Conservation (phyloP, 371 early-diverging fungal species). For the Lichtheimia ramosa region DNA sequence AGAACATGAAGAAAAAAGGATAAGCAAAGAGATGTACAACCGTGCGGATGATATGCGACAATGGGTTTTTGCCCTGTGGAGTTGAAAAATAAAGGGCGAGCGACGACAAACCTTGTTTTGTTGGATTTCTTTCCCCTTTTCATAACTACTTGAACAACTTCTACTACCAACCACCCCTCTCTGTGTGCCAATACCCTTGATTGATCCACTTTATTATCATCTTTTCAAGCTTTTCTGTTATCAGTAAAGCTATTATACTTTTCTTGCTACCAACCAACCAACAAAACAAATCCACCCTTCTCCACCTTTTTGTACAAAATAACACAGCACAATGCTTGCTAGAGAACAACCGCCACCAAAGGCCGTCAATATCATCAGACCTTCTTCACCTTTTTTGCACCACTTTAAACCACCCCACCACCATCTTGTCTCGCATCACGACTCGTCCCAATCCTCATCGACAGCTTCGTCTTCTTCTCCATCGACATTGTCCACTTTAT, state of each 20-base stretch:
- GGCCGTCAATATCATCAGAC: constrained; percentile 27
- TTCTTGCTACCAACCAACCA: neutral
- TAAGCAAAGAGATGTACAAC: too few relatives aligned
- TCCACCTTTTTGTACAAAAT: constrained; percentile 3
- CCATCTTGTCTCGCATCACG: constrained; percentile 1
- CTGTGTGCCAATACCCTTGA: neutral
- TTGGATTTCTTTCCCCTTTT: constrained; percentile 13
- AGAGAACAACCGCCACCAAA: constrained; percentile 19
- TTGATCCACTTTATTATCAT: neutral
- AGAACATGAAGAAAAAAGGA: neutral
- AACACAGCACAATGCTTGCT: constrained; percentile 13
- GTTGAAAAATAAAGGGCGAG: constrained; percentile 11
- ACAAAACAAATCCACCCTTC: neutral
- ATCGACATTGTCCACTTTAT: constrained; percentile 22
- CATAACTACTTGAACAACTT: neutral
- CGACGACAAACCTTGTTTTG: constrained; percentile 1
- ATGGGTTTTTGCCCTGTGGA: constrained; percentile 8
- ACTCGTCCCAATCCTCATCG: constrained; percentile 4
- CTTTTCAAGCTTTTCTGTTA: neutral
- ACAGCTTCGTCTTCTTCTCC: constrained; percentile 19
- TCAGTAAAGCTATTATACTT: too few relatives aligned
- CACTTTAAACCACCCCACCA: constrained; percentile 20
- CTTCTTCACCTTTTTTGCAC: constrained; percentile 22
- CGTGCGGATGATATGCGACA: constrained; percentile 1
- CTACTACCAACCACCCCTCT: constrained; percentile 14